These are phyloP conservation scores for Podila verticillata DNA, from an alignment of 192 early-diverging fungal genomes.

Conservation along the genomic window DNA sequence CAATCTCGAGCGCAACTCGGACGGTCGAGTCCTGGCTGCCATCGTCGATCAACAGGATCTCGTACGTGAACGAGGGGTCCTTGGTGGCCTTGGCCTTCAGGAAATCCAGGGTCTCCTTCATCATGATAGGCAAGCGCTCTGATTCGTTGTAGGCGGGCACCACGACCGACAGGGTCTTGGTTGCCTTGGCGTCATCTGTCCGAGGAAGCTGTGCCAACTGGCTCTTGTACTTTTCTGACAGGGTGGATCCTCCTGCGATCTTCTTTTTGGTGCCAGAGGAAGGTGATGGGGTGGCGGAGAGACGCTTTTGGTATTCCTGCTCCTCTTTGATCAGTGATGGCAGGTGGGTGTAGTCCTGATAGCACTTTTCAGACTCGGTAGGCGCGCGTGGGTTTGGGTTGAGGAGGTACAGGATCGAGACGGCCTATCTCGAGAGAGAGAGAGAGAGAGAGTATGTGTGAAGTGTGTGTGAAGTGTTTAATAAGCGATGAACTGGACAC, in stretches of 20 bases:
- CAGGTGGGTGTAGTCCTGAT: conserved; percentile 42
- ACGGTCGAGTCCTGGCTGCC: conserved; percentile 85
- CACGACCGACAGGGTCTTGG: conserved; percentile 75
- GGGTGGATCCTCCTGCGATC: conserved; percentile 55
- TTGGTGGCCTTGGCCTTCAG: conserved; percentile 57
- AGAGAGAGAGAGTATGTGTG: not conserved
- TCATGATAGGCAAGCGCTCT: conserved; percentile 83
- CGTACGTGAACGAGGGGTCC: conserved; percentile 69
- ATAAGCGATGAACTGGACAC: not conserved
- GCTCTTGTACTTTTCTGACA: conserved; percentile 62
- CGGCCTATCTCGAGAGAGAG: conserved; percentile 1
- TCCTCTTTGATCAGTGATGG: conserved; percentile 43
- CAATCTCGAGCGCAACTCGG: conserved; percentile 71
- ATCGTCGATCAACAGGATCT: conserved; percentile 94
- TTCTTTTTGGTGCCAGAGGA: conserved; percentile 8
- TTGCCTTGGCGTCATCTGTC: conserved; percentile 55
- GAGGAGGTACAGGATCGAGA: conserved; percentile 28
- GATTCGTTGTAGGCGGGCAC: conserved; percentile 95
- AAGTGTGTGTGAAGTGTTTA: too few species aligned
- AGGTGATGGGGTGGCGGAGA: not conserved
- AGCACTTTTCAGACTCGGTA: conserved; percentile 34
- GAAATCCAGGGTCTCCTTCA: conserved; percentile 81
- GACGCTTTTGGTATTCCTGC: conserved; percentile 18
- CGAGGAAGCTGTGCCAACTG: conserved; percentile 53
- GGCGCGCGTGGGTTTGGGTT: conserved; percentile 30